Base-by-base conservation (phyloP, 768 basidiomycete species). In the Tephrocybe sp. region DNA sequence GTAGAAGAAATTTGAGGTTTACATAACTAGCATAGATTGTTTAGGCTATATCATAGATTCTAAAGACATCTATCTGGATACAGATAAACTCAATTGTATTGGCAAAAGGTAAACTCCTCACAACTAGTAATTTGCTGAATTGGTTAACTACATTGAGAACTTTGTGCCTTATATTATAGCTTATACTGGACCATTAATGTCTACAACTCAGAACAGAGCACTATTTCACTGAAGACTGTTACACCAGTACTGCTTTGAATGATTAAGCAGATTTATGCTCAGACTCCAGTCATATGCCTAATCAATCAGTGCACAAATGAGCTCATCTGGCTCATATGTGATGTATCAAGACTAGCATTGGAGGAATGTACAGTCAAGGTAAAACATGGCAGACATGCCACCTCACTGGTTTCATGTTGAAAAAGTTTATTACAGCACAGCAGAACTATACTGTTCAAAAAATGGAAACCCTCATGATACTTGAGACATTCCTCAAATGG, bases 141-240 rank as follows among this genome's bases (percentile, higher is more conserved):
- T 45, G 20, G 43, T 45, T 15, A 45, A 45, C 30, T 45, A 45
- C 11, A 45, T 45, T 21, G 26, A 26, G 8, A 45, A 45, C 43
- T 23, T 43, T 37, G 26, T 43, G 10, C 49, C 40, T 14, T 30
- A 43, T 44, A 50, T 36, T 7, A 7, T 15, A 4, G 34, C 48
- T 1, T 49, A 49, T 23, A 49, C 38, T 3, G 48, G 48, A n/a
- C 48, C 38, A 3, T n/a, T 49, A 14, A 49, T 49, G 48, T 10
- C 48, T 12, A 49, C 40, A 38, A 49, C 26, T 11, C 46, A 38
- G 23, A 48, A 48, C n/a, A 36, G 46, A 23, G 17, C 46, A 3
- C 46, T 36, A 7, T 48, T 48, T 17, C 18, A 38, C 10, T 48
- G 46, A 36, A 11, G 46, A 15, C 46, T 36, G 2, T 4, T 47